A percentile compares a stretch with the other conserved stretches of the same genome.
phyloP scores from a whole-genome alignment of 78 protist genomes.

The Bigelowiella natans region DNA sequence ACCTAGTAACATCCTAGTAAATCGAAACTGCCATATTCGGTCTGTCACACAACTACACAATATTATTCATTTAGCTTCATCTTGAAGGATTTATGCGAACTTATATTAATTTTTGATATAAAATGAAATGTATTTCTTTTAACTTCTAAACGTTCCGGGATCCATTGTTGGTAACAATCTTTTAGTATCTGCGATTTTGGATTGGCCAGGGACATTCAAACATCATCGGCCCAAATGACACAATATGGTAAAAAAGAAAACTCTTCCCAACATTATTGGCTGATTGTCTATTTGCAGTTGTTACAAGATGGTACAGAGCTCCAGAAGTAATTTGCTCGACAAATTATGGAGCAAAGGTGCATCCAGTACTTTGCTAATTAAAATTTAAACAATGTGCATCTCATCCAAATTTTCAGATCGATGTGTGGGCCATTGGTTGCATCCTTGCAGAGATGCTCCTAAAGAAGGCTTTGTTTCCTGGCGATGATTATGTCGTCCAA shows the following conservation, averaged over 20 bases:
- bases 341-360: constrained; percentile 24
- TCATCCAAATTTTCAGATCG: constrained; percentile 29
- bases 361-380: background rate
- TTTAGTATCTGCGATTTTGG: background rate
- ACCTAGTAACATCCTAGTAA: constrained; percentile 88
- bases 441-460: constrained; percentile 63
- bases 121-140: too few species aligned
- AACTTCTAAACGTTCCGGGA: too few species aligned
- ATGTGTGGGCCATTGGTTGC: constrained; percentile 70
- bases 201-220: background rate
- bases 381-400: background rate
- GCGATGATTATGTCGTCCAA: constrained; percentile 53
- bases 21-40: constrained; percentile 16
- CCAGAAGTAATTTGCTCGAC: constrained; percentile 25
- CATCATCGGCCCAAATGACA: background rate
- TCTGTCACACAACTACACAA: too few species aligned
- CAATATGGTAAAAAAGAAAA: background rate
- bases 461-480: constrained; percentile 19
- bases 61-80: too few species aligned
- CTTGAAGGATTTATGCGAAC: too few species aligned
- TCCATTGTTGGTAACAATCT: too few species aligned
- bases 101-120: too few species aligned
- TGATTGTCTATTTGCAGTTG: constrained; percentile 9
- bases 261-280: background rate
- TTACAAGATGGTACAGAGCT: constrained; percentile 40